phyloP scores from a whole-genome alignment of 1,284 basidiomycete genomes.

The Ceratobasidium sp. region DNA sequence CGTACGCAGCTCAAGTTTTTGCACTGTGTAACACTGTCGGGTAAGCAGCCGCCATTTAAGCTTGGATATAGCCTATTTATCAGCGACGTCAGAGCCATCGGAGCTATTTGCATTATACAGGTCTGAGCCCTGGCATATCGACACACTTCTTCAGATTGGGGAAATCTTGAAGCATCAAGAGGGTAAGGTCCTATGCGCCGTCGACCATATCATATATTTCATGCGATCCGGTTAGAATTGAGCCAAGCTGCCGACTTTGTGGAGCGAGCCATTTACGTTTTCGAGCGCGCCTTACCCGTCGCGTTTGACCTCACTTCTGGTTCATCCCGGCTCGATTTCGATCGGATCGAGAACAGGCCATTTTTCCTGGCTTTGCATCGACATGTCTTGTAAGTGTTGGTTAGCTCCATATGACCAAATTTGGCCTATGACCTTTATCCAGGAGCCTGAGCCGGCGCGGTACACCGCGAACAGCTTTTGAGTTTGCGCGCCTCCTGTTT shows the following conservation, averaged over 20 bases:
- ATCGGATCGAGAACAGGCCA: conserved; percentile 85
- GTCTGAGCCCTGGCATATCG: conserved; percentile 81
- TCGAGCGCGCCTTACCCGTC: conserved; percentile 87
- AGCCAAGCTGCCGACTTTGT: conserved; percentile 86
- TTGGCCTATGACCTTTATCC: conserved; percentile 27
- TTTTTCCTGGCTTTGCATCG: conserved; percentile 86
- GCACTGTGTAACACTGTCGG: conserved; percentile 81
- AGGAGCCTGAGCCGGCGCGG: conserved; percentile 89
- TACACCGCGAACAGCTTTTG: conserved; percentile 88
- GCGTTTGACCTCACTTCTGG: conserved; percentile 86
- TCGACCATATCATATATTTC: not conserved
- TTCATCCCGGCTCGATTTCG: conserved; percentile 86
- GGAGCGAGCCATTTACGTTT: conserved; percentile 88
- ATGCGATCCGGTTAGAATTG: conserved; percentile 68
- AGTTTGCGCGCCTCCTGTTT: conserved; percentile 86
- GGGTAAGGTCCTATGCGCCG: conserved; percentile 62
- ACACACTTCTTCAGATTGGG: conserved; percentile 89
- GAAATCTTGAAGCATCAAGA: conserved; percentile 87
- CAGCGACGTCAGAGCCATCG: conserved; percentile 51
- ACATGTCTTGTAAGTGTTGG: conserved; percentile 57
- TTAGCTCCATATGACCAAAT: conserved; percentile 8
- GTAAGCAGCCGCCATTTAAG: conserved; percentile 60
- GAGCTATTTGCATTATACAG: conserved; percentile 62
- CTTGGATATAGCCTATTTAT: conserved; percentile 41
- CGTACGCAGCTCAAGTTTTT: conserved; percentile 85